Evolutionary conservation across 257 asterid species (phyloP).

Genomic region (Galeopsis tetrahit): DNA sequence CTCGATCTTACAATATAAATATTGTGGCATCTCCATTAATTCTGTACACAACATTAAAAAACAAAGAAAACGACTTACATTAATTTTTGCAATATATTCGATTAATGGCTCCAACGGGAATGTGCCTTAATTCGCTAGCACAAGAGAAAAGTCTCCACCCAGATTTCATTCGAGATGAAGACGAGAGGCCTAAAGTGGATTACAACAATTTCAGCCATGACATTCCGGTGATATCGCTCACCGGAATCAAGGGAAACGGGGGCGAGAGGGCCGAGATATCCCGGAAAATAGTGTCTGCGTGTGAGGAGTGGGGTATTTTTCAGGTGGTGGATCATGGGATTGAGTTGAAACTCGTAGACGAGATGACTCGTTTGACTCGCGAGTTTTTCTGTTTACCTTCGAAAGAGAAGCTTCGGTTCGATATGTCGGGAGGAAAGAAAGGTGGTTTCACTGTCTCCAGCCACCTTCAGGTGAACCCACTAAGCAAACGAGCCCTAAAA

Average conservation of each 20-base stretch:
- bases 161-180: constrained; percentile 79
- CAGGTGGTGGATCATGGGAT: constrained; percentile 87
- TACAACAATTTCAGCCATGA: constrained; percentile 73
- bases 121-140: constrained; percentile 48
- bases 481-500: too few species aligned
- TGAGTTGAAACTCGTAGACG: constrained; percentile 42
- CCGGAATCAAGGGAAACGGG: constrained; percentile 49
- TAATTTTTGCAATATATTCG: too few species aligned
- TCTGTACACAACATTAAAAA: too few species aligned
- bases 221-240: constrained; percentile 81
- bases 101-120: constrained; percentile 32
- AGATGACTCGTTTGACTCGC: constrained; percentile 58
- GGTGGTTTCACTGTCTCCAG: constrained; percentile 89
- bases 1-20: too few species aligned
- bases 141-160: constrained; percentile 42
- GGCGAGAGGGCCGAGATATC: constrained; percentile 53
- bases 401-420: constrained; percentile 67
- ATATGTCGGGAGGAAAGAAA: constrained; percentile 82
- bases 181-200: constrained; percentile 83
- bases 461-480: constrained; percentile 89
- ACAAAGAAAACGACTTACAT: too few species aligned
- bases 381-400: constrained; percentile 67
- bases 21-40: too few species aligned
- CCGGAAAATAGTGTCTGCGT: constrained; percentile 63
- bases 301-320: constrained; percentile 91